Evolutionary conservation across 305 asterid species (phyloP).

Genomic region (Solanum chacoense): DNA sequence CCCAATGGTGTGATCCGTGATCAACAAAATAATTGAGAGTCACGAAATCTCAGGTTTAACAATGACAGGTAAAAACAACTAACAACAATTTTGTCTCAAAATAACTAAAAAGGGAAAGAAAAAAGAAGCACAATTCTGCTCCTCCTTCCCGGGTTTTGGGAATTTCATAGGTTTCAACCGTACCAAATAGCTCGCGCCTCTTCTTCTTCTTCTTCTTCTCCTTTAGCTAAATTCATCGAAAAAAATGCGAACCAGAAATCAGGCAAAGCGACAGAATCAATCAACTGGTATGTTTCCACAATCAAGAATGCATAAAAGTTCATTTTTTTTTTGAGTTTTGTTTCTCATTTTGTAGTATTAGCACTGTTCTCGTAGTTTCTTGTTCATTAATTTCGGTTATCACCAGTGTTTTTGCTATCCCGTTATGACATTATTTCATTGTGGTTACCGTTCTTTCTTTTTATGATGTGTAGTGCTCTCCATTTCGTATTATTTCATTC

Average conservation of each 20-base stretch:
- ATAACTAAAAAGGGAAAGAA: not conserved
- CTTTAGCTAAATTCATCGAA: not conserved
- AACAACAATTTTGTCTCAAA: not conserved
- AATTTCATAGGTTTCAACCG: not conserved
- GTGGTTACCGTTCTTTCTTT: not conserved
- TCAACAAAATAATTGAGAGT: too few relatives aligned
- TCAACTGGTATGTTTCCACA: slow-evolving; percentile 25
- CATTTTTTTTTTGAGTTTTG: not conserved
- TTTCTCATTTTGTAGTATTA: not conserved
- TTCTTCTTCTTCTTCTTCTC: not conserved
- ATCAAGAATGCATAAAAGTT: not conserved
- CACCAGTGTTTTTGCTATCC: not conserved
- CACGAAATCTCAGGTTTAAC: fast-evolving
- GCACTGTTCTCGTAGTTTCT: not conserved
- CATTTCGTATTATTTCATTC: not conserved
- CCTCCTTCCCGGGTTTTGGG: not conserved
- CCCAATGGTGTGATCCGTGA: not conserved
- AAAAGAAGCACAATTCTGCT: not conserved
- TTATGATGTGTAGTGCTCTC: not conserved
- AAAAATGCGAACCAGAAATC: slow-evolving; percentile 55
- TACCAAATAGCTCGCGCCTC: not conserved
- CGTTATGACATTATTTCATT: not conserved
- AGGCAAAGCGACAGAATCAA: slow-evolving; percentile 28
- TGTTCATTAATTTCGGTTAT: not conserved
- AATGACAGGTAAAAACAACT: too few relatives aligned